Evolutionary conservation across 2,329 filamentous ascomycete species (phyloP), one percentile per base, ranked within the genome.

Genomic region (Corynespora cassiicola): DNA sequence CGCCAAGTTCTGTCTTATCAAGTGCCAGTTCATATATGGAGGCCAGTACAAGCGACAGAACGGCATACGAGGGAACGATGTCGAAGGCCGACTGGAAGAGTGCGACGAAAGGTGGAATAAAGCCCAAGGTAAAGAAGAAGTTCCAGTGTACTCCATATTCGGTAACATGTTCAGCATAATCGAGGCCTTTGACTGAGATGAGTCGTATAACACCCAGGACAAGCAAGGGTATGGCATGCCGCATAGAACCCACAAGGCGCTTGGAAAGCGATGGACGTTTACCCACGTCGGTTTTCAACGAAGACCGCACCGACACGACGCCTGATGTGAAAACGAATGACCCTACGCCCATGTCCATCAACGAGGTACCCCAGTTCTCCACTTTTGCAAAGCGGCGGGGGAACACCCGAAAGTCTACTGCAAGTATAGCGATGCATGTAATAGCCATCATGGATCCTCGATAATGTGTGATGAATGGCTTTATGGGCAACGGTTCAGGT

Each of bases 141-240:
- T 99, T 99, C 94, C 94, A 99, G 69, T 99, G 94, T 7, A 99
- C 89, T 27, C 94, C 94, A 63, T 99, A 99, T 65, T 99, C 94
- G 10, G 89, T 90, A 42, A 96, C 90, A 73, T 99, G 94, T 67
- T 99, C 94, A 3, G 91, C 91, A 64, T 99, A 99, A 64, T 97
- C 90, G 19, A 96, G 75, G 6, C 89, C 88, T 71, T 99, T 99
- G 62, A 97, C 91, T 55, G 85, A 95, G 52, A 90, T 82, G 16
- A 97, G 78, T 16, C 94, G 84, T 38, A 95, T 75, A 16, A 94
- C 64, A 10, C 94, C 94, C 4, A 99, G 77, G 2, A 86, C 75
- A 14, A 96, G 72, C 5, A 99, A 77, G 1, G 94, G 92, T 17
- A 95, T 68, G 1, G 92, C 89, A 69, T 95, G 90, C 26, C 90